Evolutionary conservation across 345 rosid species (phyloP).

Genomic region (Anastatica hierochuntica): DNA sequence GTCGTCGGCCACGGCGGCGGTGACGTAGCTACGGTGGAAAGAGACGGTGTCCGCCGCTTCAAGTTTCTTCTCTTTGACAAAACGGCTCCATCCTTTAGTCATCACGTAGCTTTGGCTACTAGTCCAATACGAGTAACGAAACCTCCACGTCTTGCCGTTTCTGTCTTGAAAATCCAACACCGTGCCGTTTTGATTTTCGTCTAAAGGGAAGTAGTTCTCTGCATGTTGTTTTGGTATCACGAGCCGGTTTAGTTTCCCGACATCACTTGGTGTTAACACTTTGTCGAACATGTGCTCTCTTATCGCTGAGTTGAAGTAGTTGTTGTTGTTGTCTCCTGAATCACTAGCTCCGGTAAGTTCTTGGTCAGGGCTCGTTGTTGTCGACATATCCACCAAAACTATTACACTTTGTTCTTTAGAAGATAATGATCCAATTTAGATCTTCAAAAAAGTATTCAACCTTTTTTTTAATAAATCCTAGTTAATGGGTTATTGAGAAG

Average conservation of each 20-base stretch:
- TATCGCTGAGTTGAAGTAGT: slow-evolving; percentile 22
- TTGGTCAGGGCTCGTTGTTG: slow-evolving; percentile 30
- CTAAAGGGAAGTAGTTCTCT: slow-evolving; percentile 58
- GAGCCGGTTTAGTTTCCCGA: slow-evolving; percentile 66
- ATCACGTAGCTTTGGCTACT: slow-evolving; percentile 96
- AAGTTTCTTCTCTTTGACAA: slow-evolving; percentile 82
- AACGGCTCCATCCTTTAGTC: slow-evolving; percentile 94
- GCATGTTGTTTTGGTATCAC: slow-evolving; percentile 83
- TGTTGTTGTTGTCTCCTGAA: background rate
- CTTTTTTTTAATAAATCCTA: too few species aligned
- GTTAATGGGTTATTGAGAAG: background rate
- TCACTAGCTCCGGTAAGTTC: slow-evolving; percentile 14
- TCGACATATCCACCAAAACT: slow-evolving; percentile 34
- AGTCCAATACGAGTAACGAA: slow-evolving; percentile 86
- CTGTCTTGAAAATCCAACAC: slow-evolving; percentile 71
- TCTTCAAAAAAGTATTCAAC: slow-evolving; percentile 18
- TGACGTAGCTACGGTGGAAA: slow-evolving; percentile 33
- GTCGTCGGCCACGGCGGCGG: too few species aligned
- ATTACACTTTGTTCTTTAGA: slow-evolving; percentile 11
- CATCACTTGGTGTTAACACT: slow-evolving; percentile 72
- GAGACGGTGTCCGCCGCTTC: slow-evolving; percentile 74
- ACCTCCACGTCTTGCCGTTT: slow-evolving; percentile 63
- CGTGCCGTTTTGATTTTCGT: slow-evolving; percentile 46
- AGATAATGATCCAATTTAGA: slow-evolving; percentile 8
- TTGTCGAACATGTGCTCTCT: slow-evolving; percentile 68